Evolutionary conservation across 176 grass and related monocot genomes (phyloP).

Genomic region (Elaeis guineensis): DNA sequence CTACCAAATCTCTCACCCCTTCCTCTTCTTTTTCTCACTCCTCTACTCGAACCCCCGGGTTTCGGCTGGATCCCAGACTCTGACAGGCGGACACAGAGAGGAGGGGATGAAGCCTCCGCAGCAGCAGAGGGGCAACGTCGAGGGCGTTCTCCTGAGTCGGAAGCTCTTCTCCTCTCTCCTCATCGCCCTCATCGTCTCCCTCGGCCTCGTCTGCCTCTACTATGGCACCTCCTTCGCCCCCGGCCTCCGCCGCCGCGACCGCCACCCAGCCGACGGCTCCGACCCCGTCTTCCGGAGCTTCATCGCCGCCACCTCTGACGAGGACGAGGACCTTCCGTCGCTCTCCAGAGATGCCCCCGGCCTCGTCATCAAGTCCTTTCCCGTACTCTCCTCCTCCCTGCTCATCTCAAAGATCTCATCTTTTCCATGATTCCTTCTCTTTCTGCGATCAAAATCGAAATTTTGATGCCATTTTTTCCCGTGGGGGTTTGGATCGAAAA

Average conservation of each 20-base stretch:
- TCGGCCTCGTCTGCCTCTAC: conserved; percentile 80
- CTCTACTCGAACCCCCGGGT: no score
- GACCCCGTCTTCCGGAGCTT: background rate
- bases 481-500: background rate
- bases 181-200: conserved; percentile 28
- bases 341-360: conserved; percentile 9
- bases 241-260: conserved; percentile 21
- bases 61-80: background rate
- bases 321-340: background rate
- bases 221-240: conserved; percentile 54
- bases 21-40: no score
- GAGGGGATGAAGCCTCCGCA: conserved; percentile 27
- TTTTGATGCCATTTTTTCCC: background rate
- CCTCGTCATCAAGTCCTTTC: conserved; percentile 25
- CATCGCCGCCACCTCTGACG: background rate
- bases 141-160: conserved; percentile 11
- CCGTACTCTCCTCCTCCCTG: conserved; percentile 7
- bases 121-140: background rate
- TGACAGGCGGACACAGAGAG: background rate
- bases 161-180: conserved; percentile 49
- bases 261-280: conserved; percentile 9
- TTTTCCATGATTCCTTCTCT: background rate
- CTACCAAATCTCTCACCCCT: no score
- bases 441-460: conserved; percentile 5
- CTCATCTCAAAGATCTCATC: background rate